Evolutionary conservation across 805 yeast genomes (phyloP).

Genomic region (Suhomyces sp.): DNA sequence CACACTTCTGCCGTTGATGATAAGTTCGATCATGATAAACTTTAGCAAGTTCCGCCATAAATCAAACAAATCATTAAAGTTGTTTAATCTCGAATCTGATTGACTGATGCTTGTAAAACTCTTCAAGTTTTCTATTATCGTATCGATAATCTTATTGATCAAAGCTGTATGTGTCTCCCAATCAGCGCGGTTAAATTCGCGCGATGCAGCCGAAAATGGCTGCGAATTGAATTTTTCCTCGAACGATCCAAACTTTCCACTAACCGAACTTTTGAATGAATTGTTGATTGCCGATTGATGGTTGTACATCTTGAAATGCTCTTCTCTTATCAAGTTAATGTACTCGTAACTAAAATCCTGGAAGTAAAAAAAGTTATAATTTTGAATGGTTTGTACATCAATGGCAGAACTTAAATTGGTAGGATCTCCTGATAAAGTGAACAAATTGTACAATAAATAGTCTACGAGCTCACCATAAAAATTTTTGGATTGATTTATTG

Average conservation of each 20-base stretch:
- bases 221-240: constrained; percentile 1
- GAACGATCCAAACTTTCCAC: not conserved
- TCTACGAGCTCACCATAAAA: constrained; percentile 24
- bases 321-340: constrained; percentile 3
- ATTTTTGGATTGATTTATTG: constrained; percentile 9
- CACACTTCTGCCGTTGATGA: constrained; percentile 1
- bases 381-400: constrained; percentile 8
- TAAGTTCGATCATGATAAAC: constrained; percentile 16
- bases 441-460: constrained; percentile 18
- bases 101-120: constrained; percentile 6
- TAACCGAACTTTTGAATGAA: not conserved
- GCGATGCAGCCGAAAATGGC: not conserved
- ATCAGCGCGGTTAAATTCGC: not conserved
- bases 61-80: constrained; percentile 10
- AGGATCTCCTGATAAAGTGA: constrained; percentile 9
- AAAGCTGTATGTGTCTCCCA: constrained; percentile 10
- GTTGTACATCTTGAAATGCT: constrained; percentile 2
- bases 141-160: constrained; percentile 13
- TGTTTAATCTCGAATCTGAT: not conserved
- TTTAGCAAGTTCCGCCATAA: constrained; percentile 21
- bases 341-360: constrained; percentile 18
- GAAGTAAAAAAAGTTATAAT: constrained; percentile 18
- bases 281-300: not conserved
- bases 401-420: constrained; percentile 3
- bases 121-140: constrained; percentile 18